Evolutionary conservation across 306 rosid genomes (phyloP).

Genomic region (Quercus parvula): DNA sequence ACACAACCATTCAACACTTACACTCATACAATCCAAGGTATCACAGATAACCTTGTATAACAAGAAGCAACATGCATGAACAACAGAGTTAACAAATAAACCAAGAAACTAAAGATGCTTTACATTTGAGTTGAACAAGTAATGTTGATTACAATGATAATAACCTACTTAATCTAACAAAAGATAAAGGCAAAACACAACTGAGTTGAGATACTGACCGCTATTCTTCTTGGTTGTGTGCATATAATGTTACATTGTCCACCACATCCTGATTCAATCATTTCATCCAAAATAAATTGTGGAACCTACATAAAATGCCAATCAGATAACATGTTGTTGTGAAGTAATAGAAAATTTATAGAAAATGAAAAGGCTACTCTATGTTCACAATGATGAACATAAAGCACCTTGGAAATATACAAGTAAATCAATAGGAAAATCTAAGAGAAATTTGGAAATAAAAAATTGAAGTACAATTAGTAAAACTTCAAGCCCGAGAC

Average conservation of each 20-base stretch:
- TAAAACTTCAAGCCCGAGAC: too few species aligned
- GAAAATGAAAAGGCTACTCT: too few species aligned
- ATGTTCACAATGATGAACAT: too few species aligned
- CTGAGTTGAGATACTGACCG: constrained; percentile 48
- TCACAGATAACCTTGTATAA: neutral
- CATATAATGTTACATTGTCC: constrained; percentile 81
- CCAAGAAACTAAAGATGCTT: neutral
- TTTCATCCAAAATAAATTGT: constrained; percentile 90
- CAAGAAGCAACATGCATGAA: neutral
- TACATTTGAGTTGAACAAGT: neutral
- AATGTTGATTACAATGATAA: neutral
- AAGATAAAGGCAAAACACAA: neutral
- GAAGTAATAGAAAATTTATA: too few species aligned
- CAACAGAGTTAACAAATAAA: neutral
- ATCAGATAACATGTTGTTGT: neutral
- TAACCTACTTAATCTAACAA: neutral
- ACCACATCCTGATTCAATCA: constrained; percentile 76
- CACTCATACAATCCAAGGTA: too few species aligned
- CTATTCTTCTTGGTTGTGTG: constrained; percentile 98
- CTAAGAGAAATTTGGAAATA: too few species aligned
- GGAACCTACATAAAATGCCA: constrained; percentile 67
- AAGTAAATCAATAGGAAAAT: too few species aligned
- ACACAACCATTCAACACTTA: too few species aligned
- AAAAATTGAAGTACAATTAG: too few species aligned
- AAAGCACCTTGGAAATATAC: too few species aligned